A percentile compares a stretch with the other conserved stretches of the same genome.
phyloP scores from a whole-genome alignment of 2,329 filamentous ascomycete genomes.

The Neonectria hederae region DNA sequence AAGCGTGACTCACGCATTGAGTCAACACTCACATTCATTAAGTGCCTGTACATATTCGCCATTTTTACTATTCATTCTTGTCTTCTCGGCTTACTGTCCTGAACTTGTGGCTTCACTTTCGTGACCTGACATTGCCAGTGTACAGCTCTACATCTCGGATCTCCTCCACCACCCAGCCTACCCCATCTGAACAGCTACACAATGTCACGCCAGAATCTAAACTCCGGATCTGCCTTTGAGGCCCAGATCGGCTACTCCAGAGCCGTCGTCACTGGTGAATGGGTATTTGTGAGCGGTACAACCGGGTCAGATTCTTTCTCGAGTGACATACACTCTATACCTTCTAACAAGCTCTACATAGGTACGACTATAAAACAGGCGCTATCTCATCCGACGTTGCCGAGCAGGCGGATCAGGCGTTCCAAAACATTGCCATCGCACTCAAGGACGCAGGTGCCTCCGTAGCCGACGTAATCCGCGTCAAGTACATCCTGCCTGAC shows the following conservation, averaged over 20 bases:
- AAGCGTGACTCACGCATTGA: constrained; percentile 7
- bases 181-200: not conserved
- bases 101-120: not conserved
- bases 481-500: constrained; percentile 62
- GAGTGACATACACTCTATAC: not conserved
- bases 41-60: not conserved
- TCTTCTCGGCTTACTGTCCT: too few species aligned
- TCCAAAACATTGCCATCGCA: constrained; percentile 58
- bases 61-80: not conserved
- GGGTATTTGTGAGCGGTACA: constrained; percentile 64
- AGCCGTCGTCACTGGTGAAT: constrained; percentile 60
- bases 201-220: constrained; percentile 53
- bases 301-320: constrained; percentile 54
- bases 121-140: not conserved
- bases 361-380: constrained; percentile 61
- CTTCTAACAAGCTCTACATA: constrained; percentile 35
- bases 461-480: constrained; percentile 60
- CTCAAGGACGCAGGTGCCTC: constrained; percentile 54
- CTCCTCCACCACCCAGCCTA: not conserved
- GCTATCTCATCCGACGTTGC: constrained; percentile 55
- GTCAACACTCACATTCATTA: not conserved
- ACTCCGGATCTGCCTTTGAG: constrained; percentile 62
- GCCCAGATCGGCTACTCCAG: constrained; percentile 64
- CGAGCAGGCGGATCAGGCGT: constrained; percentile 60
- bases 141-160: not conserved